A percentile compares a stretch with the other conserved stretches of the same genome.
Conservation (phyloP, 2,329 filamentous ascomycete genomes). For the Dothideomycetes sp. region DNA sequence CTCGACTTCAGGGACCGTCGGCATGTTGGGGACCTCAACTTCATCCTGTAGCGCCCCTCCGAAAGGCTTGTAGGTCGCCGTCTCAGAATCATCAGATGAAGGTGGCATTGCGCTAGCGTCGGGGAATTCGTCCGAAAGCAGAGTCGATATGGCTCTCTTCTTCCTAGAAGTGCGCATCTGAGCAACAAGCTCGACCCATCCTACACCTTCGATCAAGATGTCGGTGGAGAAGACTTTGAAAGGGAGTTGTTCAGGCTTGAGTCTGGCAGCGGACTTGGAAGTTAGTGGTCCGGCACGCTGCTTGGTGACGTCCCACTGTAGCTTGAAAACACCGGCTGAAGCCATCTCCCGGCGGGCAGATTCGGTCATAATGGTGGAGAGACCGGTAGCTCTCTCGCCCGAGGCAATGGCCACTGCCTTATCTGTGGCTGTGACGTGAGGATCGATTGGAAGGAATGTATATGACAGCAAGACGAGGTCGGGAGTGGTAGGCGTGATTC, state of each 20-base stretch:
- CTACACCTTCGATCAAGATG: constrained; percentile 81
- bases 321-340: constrained; percentile 64
- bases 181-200: constrained; percentile 81
- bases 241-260: constrained; percentile 60
- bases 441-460: constrained; percentile 69
- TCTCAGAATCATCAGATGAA: not conserved
- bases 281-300: constrained; percentile 66
- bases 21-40: constrained; percentile 25
- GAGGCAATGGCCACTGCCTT: constrained; percentile 70
- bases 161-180: constrained; percentile 54
- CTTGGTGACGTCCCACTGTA: constrained; percentile 78
- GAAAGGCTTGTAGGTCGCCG: constrained; percentile 4
- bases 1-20: constrained; percentile 60
- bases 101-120: not conserved
- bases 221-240: constrained; percentile 75
- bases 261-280: constrained; percentile 50
- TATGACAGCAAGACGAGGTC: constrained; percentile 66
- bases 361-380: constrained; percentile 52
- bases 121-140: not conserved
- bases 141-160: not conserved
- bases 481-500: constrained; percentile 66
- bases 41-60: not conserved
- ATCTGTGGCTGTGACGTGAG: constrained; percentile 68
- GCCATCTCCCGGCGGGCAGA: constrained; percentile 25
- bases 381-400: constrained; percentile 48